These are phyloP conservation scores for Aspergillus saccharolyticus DNA, from an alignment of 495 filamentous ascomycete species.

Conservation along the genomic window DNA sequence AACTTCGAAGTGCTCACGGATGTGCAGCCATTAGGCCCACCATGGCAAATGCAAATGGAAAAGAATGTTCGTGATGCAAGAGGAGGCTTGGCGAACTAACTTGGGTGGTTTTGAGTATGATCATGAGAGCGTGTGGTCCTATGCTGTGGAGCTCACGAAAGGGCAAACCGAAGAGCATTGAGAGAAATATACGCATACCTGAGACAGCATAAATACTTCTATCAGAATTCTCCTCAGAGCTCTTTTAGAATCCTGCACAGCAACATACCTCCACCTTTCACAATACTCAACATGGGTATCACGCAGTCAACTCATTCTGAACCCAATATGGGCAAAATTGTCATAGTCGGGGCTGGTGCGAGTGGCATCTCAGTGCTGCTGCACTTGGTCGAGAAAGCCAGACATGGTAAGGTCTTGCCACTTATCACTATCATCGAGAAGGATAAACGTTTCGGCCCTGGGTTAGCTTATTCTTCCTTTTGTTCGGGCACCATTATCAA, in stretches of 20 bases:
- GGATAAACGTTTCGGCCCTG: not conserved
- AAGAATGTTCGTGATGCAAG: not conserved
- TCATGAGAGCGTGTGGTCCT: not conserved
- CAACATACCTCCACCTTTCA: not conserved
- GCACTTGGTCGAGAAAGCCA: conserved; percentile 1
- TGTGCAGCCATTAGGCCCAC: not conserved
- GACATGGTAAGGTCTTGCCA: not conserved
- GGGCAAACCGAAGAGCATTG: not conserved
- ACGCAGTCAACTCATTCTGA: not conserved
- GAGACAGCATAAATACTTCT: not conserved
- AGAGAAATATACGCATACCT: not conserved
- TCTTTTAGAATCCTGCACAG: not conserved
- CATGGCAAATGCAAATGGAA: not conserved
- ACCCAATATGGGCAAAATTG: not conserved
- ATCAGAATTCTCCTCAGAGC: not conserved
- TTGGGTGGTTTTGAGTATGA: not conserved
- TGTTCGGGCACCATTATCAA: conserved; percentile 4
- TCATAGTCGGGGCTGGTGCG: conserved; percentile 5
- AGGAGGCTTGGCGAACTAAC: not conserved
- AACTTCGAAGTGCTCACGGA: not conserved
- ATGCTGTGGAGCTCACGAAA: not conserved
- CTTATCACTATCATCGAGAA: conserved; percentile 2
- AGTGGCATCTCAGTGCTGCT: conserved; percentile 5
- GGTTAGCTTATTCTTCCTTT: not conserved
- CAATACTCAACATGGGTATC: not conserved